Base-by-base conservation (phyloP, 2,329 filamentous ascomycete genomes). In the Claviceps maximensis region DNA sequence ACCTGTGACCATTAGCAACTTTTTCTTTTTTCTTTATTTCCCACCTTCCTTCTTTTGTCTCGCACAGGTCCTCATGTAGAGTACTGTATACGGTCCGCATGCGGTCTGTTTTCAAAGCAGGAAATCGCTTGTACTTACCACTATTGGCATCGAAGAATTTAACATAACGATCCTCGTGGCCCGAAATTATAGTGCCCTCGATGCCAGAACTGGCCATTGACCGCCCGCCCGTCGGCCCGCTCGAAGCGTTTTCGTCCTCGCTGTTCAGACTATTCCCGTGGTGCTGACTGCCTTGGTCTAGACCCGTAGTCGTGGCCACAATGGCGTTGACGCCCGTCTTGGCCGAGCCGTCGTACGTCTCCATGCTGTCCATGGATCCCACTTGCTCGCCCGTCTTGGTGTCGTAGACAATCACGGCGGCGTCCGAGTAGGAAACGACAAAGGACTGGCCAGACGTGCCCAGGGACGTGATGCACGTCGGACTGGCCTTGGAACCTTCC, bases 81-180 rank as follows among this genome's bases (percentile, higher is more conserved):
- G n/a, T n/a, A n/a, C n/a, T n/a, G n/a, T n/a, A n/a, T n/a, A n/a
- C n/a, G n/a, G n/a, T n/a, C n/a, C n/a, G n/a, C n/a, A n/a, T n/a
- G n/a, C n/a, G n/a, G n/a, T n/a, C n/a, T n/a, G n/a, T n/a, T n/a
- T n/a, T n/a, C n/a, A n/a, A n/a, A n/a, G n/a, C n/a, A 12, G 40
- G 8, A 13, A 42, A 9, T 19, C 6, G 38, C 12, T 21, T 4
- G 12, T 21, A 80, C 87, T 70, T 85, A 97, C 93, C 93, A 71
- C 89, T 95, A 66, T 98, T 97, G 57, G 93, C 93, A 74, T 98
- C 93, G 67, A 95, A 98, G 76, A 98, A 95, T 59, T 91, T 80
- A 61, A 98, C 89, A 63, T 89, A 96, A 61, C 87, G 84, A 71
- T 98, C 93, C 73, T 98, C 93, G 65, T 98, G 91, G 58, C 93